Base-by-base conservation (phyloP, 2,329 filamentous ascomycete species). In the Metarhizium rileyi region DNA sequence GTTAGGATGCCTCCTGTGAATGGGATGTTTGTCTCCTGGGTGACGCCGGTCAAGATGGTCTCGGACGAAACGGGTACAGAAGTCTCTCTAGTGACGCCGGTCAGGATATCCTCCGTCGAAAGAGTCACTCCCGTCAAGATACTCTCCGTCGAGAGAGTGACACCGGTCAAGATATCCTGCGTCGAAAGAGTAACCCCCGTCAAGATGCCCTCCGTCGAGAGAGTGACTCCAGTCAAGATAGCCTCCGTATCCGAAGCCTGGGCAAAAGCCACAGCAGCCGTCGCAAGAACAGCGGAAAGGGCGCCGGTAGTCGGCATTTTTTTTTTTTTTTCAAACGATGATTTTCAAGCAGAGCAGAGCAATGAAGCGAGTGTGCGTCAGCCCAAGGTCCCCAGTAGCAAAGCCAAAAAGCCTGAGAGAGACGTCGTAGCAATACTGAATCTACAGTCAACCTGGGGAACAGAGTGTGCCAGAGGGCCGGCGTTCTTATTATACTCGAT, bases 1-100 rank as follows among this genome's bases (percentile, higher is more conserved):
- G n/a, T n/a, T n/a, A n/a, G n/a, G n/a, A n/a, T n/a, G n/a, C n/a
- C n/a, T n/a, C n/a, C n/a, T 20, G 36, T 40, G 22, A 18, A 6
- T 8, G n/a, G 20, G 36, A 22, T 40, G 20, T 18, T 5, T n/a
- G 36, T 40, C 36, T 40, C 36, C 8, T 22, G n/a, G 20, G 36
- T 40, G 36, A 40, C 36, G n/a, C 36, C n/a, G 55, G 52, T 4
- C n/a, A 40, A 22, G 36, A 40, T 40, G 36, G n/a, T 40, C 20
- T 22, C 36, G 8, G n/a, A 9, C n/a, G 36, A 40, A 23, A 6
- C 7, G 4, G 36, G 36, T 7, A 40, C 8, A 22, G n/a, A 22
- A 22, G 36, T 40, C 18, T 40, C 36, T 7, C 36, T n/a, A 5
- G 36, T 40, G 20, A 42, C 38, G 20, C 38, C 38, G 8, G 38